Evolutionary conservation across 2,329 filamentous ascomycete species (phyloP).

Genomic region (Microdochium nivale): DNA sequence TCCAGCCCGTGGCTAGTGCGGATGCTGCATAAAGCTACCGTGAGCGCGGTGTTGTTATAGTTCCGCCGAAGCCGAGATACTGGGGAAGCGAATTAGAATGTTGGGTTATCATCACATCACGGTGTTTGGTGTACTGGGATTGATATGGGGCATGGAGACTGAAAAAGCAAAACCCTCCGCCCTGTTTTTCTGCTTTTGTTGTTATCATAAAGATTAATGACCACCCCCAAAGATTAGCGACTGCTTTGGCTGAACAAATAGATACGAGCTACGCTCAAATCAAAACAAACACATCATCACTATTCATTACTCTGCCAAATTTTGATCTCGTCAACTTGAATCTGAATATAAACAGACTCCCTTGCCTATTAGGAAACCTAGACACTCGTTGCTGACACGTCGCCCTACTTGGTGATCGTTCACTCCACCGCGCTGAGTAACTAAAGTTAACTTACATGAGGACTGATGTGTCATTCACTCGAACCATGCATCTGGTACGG

Average conservation of each 20-base stretch:
- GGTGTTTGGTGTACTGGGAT: neutral
- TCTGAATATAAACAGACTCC: no score
- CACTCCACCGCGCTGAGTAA: no score
- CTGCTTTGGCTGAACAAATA: neutral
- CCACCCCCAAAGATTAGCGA: neutral
- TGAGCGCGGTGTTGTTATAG: neutral
- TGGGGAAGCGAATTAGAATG: neutral
- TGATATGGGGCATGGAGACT: neutral
- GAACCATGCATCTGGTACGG: no score
- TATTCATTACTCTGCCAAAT: no score
- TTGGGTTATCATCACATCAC: neutral
- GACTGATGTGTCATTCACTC: no score
- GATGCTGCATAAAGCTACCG: constrained; percentile 49
- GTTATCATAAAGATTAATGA: neutral
- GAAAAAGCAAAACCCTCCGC: neutral
- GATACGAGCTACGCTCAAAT: neutral
- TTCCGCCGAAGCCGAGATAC: neutral
- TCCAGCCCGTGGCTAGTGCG: constrained; percentile 61
- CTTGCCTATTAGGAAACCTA: no score
- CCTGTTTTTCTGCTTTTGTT: neutral
- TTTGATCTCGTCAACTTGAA: no score
- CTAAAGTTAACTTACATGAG: no score
- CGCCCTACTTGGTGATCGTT: no score
- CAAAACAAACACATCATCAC: no score
- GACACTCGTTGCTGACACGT: no score